Evolutionary conservation across 257 asterid species (phyloP).

Genomic region (Schizonepeta tenuifolia): DNA sequence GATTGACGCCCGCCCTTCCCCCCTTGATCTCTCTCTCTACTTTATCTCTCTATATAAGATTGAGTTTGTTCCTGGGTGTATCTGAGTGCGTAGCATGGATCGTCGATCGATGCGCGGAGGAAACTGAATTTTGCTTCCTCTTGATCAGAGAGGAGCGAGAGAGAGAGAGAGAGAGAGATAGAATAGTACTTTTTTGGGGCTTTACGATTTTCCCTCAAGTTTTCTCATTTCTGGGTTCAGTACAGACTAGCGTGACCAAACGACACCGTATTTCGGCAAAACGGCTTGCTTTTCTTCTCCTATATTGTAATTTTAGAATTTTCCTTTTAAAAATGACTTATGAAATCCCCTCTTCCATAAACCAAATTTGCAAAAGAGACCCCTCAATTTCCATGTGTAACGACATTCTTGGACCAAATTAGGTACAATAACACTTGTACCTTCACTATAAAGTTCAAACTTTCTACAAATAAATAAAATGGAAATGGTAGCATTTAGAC

Average conservation of each 20-base stretch:
- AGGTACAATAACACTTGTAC: no score
- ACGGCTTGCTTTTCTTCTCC: not conserved
- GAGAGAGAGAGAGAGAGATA: not conserved
- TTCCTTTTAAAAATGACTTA: not conserved
- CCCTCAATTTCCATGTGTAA: no score
- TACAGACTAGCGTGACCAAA: not conserved
- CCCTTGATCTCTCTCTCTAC: slow-evolving; percentile 29
- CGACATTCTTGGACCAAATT: no score
- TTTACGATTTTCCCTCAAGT: slow-evolving; percentile 6
- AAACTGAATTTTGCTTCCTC: slow-evolving; percentile 28
- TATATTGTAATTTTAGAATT: not conserved
- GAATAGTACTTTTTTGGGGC: slow-evolving; percentile 12
- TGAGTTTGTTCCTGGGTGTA: not conserved
- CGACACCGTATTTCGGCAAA: slow-evolving; percentile 23
- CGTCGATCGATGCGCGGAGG: slow-evolving; percentile 20
- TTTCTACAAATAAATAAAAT: no score
- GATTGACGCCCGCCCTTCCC: slow-evolving; percentile 34
- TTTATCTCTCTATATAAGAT: slow-evolving; percentile 13
- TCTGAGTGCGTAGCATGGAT: slow-evolving; percentile 24
- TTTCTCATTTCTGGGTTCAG: slow-evolving; percentile 12
- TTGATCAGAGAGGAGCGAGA: slow-evolving; percentile 7
- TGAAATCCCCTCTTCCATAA: no score
- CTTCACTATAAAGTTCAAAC: no score
- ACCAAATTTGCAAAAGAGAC: no score
- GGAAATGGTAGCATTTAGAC: no score